phyloP scores from a whole-genome alignment of 768 basidiomycete species.

The Crucibulum laeve region DNA sequence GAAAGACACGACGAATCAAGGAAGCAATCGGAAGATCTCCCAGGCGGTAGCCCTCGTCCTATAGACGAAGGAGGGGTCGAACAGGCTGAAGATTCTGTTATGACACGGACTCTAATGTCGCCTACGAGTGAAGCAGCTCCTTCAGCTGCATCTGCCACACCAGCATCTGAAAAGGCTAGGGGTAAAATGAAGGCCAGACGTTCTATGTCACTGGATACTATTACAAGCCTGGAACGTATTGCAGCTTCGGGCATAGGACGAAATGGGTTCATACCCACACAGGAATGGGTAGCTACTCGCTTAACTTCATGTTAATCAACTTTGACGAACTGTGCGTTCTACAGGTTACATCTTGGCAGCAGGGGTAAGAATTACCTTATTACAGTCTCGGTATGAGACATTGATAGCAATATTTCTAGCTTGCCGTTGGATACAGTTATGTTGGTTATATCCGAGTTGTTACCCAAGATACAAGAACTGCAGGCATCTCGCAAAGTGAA shows the following conservation, averaged over 20 bases:
- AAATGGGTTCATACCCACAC: constrained; percentile 92
- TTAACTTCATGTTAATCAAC: not conserved
- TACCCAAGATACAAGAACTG: constrained; percentile 80
- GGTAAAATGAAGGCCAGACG: constrained; percentile 86
- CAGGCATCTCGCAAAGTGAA: constrained; percentile 65
- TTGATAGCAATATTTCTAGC: constrained; percentile 32
- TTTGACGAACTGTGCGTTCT: constrained; percentile 4
- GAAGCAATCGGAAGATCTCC: constrained; percentile 13
- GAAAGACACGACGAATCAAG: constrained; percentile 27
- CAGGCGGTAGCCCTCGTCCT: constrained; percentile 5
- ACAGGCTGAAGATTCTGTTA: constrained; percentile 22
- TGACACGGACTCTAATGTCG: constrained; percentile 35
- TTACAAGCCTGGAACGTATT: constrained; percentile 54
- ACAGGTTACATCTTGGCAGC: constrained; percentile 91
- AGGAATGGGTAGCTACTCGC: constrained; percentile 83
- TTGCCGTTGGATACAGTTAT: constrained; percentile 87
- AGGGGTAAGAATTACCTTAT: constrained; percentile 60
- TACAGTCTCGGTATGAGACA: constrained; percentile 6
- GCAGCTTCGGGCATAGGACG: constrained; percentile 73
- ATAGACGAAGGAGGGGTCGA: constrained; percentile 13
- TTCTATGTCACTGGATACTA: constrained; percentile 47
- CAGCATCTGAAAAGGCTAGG: constrained; percentile 77
- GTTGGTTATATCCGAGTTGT: constrained; percentile 81
- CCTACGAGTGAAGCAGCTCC: constrained; percentile 36
- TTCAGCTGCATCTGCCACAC: constrained; percentile 18